Evolutionary conservation across 1,284 basidiomycete genomes (phyloP).

Genomic region (Irpex sp.): DNA sequence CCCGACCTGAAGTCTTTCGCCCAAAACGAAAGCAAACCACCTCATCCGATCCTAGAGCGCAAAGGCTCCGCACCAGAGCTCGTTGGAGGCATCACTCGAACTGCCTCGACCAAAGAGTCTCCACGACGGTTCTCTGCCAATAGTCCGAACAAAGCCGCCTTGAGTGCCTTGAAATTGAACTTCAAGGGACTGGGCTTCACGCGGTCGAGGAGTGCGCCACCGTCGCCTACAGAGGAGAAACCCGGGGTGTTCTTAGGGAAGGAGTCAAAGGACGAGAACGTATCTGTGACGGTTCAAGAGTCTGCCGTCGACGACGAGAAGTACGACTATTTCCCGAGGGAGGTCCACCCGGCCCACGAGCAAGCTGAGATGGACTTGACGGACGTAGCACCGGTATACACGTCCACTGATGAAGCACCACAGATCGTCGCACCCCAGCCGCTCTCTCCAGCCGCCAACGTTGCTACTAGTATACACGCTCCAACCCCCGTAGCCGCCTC

Average conservation of each 20-base stretch:
- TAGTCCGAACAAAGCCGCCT: constrained; percentile 49
- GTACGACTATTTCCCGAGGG: not conserved
- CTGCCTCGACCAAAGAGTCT: constrained; percentile 10
- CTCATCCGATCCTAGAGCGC: constrained; percentile 35
- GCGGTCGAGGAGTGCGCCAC: constrained; percentile 46
- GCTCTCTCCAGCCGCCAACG: not conserved
- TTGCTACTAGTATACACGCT: not conserved
- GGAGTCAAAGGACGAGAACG: constrained; percentile 5
- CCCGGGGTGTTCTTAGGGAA: constrained; percentile 4
- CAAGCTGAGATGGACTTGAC: not conserved
- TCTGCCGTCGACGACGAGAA: not conserved
- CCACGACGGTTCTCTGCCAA: constrained; percentile 31
- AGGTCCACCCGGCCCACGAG: not conserved
- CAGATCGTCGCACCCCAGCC: not conserved
- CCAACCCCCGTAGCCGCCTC: constrained; percentile 13
- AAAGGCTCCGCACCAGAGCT: constrained; percentile 23
- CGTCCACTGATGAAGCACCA: not conserved
- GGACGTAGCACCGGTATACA: not conserved
- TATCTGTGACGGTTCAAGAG: not conserved
- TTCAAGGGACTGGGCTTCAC: constrained; percentile 31
- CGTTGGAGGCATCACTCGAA: not conserved
- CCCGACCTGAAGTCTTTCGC: constrained; percentile 64
- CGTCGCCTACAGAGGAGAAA: constrained; percentile 16
- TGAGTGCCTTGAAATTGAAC: constrained; percentile 37
- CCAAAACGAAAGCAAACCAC: constrained; percentile 26